phyloP scores from a whole-genome alignment of 805 yeast genomes.

The Nakazawaea sp. region DNA sequence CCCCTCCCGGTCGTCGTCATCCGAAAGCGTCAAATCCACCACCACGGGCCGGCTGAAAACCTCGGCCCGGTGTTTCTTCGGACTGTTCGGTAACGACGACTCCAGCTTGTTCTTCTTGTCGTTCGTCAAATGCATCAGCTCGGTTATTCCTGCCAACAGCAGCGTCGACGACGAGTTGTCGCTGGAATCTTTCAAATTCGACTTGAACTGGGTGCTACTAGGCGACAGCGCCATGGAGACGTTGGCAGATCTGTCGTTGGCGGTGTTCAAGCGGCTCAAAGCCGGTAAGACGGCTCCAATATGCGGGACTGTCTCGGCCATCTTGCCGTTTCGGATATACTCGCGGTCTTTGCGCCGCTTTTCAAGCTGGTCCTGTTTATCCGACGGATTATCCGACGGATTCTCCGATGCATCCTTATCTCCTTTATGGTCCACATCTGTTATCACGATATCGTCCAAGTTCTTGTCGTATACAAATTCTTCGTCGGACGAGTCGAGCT shows the following conservation, averaged over 20 bases:
- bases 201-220: not conserved
- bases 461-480: slow-evolving; percentile 9
- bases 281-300: too few species aligned
- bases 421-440: not conserved
- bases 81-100: not conserved
- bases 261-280: not conserved
- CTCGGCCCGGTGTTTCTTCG: not conserved
- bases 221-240: not conserved
- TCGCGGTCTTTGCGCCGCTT: not conserved
- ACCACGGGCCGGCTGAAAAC: too few species aligned
- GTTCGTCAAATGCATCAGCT: not conserved
- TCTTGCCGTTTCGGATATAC: not conserved
- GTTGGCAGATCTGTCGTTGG: not conserved
- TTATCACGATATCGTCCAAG: not conserved
- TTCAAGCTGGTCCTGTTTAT: not conserved
- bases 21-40: slow-evolving; percentile 3
- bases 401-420: not conserved
- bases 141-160: not conserved
- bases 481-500: slow-evolving; percentile 6
- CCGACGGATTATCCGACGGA: not conserved
- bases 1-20: slow-evolving; percentile 4
- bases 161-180: not conserved
- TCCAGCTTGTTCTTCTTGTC: not conserved
- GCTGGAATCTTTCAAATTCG: not conserved
- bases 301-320: too few species aligned